Evolutionary conservation across 1,284 basidiomycete species (phyloP).

Genomic region (Abortiporus biennis): DNA sequence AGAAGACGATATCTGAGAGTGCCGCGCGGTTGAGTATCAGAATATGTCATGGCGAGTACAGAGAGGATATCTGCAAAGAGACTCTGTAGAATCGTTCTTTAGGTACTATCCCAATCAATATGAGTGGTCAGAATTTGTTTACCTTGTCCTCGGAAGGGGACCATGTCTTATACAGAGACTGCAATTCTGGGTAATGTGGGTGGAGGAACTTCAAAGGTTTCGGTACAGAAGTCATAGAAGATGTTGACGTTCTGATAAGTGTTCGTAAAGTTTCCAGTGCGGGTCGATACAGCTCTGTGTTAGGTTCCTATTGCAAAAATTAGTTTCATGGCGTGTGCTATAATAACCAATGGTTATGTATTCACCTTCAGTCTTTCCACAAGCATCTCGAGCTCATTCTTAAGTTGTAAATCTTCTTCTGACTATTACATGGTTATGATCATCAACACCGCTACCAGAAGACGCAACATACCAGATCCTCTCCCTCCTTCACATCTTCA

Average conservation of each 20-base stretch:
- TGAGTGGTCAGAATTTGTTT: constrained; percentile 11
- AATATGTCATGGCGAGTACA: constrained; percentile 99
- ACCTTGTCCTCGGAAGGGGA: constrained; percentile 76
- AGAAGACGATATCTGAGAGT: constrained; percentile 90
- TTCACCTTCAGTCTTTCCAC: constrained; percentile 87
- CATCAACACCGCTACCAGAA: neutral
- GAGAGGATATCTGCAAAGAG: constrained; percentile 98
- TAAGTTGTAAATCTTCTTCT: constrained; percentile 93
- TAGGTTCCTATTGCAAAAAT: constrained; percentile 62
- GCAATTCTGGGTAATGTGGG: constrained; percentile 89
- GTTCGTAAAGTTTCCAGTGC: constrained; percentile 93
- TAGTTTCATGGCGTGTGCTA: neutral
- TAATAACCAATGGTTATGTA: constrained; percentile 4
- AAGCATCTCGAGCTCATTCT: constrained; percentile 96
- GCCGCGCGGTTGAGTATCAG: constrained; percentile 91
- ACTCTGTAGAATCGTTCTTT: constrained; percentile 42
- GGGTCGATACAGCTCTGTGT: constrained; percentile 81
- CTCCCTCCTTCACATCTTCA: constrained; percentile 56
- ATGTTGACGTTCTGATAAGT: constrained; percentile 94
- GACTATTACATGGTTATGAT: constrained; percentile 43
- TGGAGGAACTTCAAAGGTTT: constrained; percentile 99
- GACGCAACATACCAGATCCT: constrained; percentile 69
- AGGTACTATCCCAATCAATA: neutral
- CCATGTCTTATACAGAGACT: constrained; percentile 81
- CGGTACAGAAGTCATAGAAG: constrained; percentile 99